A percentile compares a stretch with the other conserved stretches of the same genome.
Evolutionary conservation across 352 stramenopile genomes (phyloP).

Genomic region (Phytophthora cactorum): DNA sequence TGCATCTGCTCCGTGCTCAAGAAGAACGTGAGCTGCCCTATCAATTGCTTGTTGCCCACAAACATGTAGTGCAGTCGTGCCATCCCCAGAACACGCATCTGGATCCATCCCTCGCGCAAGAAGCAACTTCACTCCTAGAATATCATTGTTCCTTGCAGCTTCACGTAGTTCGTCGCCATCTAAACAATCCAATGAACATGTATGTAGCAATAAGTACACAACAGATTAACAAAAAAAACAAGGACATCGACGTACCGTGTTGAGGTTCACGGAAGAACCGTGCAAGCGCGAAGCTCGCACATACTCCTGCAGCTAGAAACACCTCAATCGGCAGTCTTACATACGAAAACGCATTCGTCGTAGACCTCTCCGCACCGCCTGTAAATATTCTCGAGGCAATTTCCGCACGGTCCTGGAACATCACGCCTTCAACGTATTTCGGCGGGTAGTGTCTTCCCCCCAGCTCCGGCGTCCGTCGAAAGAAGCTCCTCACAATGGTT

Average conservation of each 20-base stretch:
- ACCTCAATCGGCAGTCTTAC: slow-evolving; percentile 56
- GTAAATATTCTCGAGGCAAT: slow-evolving; percentile 28
- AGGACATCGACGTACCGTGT: slow-evolving; percentile 48
- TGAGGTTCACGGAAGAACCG: slow-evolving; percentile 75
- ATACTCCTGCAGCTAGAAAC: slow-evolving; percentile 52
- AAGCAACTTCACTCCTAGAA: slow-evolving; percentile 58
- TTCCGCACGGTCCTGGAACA: slow-evolving; percentile 19
- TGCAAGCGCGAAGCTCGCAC: slow-evolving; percentile 59
- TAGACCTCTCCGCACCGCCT: slow-evolving; percentile 5
- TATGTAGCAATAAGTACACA: slow-evolving; percentile 1
- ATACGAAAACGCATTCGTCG: slow-evolving; percentile 24
- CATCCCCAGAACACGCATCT: slow-evolving; percentile 60
- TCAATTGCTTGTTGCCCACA: slow-evolving; percentile 79
- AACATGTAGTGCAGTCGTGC: slow-evolving; percentile 78
- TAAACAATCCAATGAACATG: slow-evolving; percentile 28
- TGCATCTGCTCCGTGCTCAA: slow-evolving; percentile 68
- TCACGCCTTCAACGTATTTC: slow-evolving; percentile 16
- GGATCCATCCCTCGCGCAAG: slow-evolving; percentile 67
- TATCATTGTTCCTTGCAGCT: slow-evolving; percentile 76
- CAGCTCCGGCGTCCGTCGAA: slow-evolving; percentile 39
- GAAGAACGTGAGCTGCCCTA: slow-evolving; percentile 58
- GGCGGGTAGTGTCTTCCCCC: slow-evolving; percentile 27
- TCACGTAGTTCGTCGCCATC: slow-evolving; percentile 81
- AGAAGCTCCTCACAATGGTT: slow-evolving; percentile 29
- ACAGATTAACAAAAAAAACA: neutral